Evolutionary conservation across 169 alveolate species (phyloP).

Genomic region (Pseudocohnilembus persalinus): DNA sequence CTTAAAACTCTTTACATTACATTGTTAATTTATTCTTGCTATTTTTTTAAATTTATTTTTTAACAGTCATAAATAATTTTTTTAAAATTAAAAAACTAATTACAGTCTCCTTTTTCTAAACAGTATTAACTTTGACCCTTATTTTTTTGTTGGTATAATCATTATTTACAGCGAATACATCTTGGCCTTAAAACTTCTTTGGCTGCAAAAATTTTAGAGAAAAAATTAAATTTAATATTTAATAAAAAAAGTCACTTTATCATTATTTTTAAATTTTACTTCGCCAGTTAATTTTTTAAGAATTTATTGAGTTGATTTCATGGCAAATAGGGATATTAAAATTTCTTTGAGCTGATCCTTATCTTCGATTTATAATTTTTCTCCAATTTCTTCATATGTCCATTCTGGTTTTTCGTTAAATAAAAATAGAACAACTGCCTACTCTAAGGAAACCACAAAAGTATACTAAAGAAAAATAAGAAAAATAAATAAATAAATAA

Average conservation of each 20-base stretch:
- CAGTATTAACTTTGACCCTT: slow-evolving; percentile 12
- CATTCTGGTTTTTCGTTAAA: slow-evolving; percentile 4
- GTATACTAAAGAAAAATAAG: not conserved
- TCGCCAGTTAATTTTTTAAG: slow-evolving; percentile 23
- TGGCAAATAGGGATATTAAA: slow-evolving; percentile 12
- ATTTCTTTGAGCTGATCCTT: slow-evolving; percentile 21
- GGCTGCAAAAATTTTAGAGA: not conserved
- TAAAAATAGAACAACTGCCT: slow-evolving; percentile 5
- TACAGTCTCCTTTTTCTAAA: slow-evolving; percentile 32
- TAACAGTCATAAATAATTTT: too few species aligned
- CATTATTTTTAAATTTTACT: not conserved
- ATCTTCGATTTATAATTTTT: slow-evolving; percentile 1
- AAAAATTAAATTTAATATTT: not conserved
- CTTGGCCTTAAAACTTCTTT: not conserved
- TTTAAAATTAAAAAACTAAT: not conserved
- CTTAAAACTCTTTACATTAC: slow-evolving; percentile 60
- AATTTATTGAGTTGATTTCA: slow-evolving; percentile 8
- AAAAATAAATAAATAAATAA: not conserved
- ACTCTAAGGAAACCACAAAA: not conserved
- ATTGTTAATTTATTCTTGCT: slow-evolving; percentile 62
- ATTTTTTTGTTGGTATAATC: slow-evolving; percentile 19
- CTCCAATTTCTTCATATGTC: not conserved
- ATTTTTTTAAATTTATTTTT: not conserved
- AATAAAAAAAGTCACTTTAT: not conserved
- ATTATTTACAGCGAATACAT: slow-evolving; percentile 18